These are phyloP conservation scores for Pulveroboletus sp. DNA, from an alignment of 768 basidiomycete genomes.

Conservation along the genomic window DNA sequence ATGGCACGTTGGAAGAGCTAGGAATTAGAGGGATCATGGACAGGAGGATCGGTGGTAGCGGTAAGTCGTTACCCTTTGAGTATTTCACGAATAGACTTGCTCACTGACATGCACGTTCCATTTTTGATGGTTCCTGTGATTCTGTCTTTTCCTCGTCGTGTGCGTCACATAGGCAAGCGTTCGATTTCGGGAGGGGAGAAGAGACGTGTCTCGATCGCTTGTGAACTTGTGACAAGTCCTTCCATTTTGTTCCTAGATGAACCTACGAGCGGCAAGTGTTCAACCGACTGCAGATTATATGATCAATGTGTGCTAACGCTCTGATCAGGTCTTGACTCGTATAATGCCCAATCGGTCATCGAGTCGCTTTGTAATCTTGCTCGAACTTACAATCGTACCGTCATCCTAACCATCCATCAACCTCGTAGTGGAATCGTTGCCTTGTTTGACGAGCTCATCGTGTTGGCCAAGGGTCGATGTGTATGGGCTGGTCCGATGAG, in stretches of 20 bases:
- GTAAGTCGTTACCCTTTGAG: slow-evolving; percentile 38
- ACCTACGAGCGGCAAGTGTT: slow-evolving; percentile 80
- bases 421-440: slow-evolving; percentile 97
- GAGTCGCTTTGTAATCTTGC: slow-evolving; percentile 85
- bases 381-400: slow-evolving; percentile 85
- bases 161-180: slow-evolving; percentile 54
- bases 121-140: neutral
- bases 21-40: slow-evolving; percentile 91
- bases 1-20: slow-evolving; percentile 95
- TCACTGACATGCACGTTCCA: neutral
- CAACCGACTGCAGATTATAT: neutral
- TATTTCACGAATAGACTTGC: neutral
- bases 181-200: slow-evolving; percentile 98
- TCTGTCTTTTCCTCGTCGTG: neutral
- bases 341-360: slow-evolving; percentile 92
- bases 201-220: slow-evolving; percentile 93
- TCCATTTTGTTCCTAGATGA: slow-evolving; percentile 96
- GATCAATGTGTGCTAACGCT: neutral
- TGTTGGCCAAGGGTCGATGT: slow-evolving; percentile 77
- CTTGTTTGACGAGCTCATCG: slow-evolving; percentile 86
- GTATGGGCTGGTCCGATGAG: slow-evolving; percentile 32
- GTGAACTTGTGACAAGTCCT: slow-evolving; percentile 95
- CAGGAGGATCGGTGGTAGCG: slow-evolving; percentile 82
- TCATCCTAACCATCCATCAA: slow-evolving; percentile 97
- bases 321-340: slow-evolving; percentile 78